Evolutionary conservation across 768 basidiomycete species (phyloP), one percentile per base, ranked within the genome.

Genomic region (Rhodotorula paludigena): DNA sequence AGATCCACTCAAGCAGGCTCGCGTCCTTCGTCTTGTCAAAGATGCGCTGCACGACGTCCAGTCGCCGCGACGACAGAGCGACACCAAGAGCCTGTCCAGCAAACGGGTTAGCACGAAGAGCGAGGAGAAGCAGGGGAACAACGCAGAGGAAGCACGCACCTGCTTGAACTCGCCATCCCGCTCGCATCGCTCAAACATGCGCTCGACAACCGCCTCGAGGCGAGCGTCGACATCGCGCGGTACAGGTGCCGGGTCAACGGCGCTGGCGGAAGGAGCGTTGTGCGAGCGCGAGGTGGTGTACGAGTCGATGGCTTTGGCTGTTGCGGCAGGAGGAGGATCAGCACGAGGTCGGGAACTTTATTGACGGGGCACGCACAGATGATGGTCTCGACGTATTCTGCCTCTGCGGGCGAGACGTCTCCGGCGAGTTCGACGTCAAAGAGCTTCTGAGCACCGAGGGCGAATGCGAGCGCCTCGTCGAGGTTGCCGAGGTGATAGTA

Each of bases 401-500:
- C 87, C 23, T 87, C 71, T 45, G 41, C 33, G 18, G 62, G 36
- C 3, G 15, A 11, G 30, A 47, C 16, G 8, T 81, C 77, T 3
- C 81, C 68, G 35, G 60, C 75, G 23, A 35, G 39, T 11, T 60
- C 64, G 41, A 73, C 82, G 77, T 90, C 87, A 76, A 98, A 97
- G 77, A 89, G 87, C 77, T 80, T 82, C 63, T 89, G 92, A 25
- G 94, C 90, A 64, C 89, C 88, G 54, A 99, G 85, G 30, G 96
- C 96, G 76, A 97, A 97, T 20, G 90, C 88, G 65, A 99, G 84
- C 36, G 93, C 90, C 77, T 99, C 96, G 76, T 93, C 91, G 74
- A 94, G 89, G 78, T 91, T 90, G 71, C 89, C 92, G 56, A 99
- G 83, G 83, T 89, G 94, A 80, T 92, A 98, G 80, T 98, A 98